Conservation (phyloP, 768 basidiomycete species). For the Podaxis sp. region DNA sequence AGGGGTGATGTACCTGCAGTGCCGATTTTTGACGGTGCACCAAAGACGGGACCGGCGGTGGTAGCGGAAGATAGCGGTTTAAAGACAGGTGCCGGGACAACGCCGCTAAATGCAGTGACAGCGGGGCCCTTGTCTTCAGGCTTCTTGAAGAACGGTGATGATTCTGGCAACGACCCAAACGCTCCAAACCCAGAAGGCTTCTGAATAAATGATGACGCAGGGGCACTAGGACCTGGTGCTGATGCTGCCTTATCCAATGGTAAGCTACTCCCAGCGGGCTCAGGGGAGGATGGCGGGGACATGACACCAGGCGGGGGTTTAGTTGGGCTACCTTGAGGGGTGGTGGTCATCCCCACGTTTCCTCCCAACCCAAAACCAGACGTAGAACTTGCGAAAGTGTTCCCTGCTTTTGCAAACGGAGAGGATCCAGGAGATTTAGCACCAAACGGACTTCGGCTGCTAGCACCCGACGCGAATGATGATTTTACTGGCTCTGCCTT, state of each 20-base stretch:
- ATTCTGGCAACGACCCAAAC: conserved; percentile 36
- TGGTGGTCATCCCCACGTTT: background rate
- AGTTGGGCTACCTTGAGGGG: background rate
- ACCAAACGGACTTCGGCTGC: background rate
- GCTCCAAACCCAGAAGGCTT: conserved; percentile 43
- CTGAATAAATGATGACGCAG: conserved; percentile 26
- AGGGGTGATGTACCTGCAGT: conserved; percentile 14
- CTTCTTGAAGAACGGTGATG: conserved; percentile 54
- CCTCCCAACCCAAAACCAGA: background rate
- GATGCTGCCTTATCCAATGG: background rate
- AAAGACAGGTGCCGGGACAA: conserved; percentile 8
- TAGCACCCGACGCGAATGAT: background rate
- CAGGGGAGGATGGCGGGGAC: conserved; percentile 9
- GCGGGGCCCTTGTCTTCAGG: conserved; percentile 26
- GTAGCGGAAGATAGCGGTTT: conserved; percentile 12
- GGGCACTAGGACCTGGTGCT: background rate
- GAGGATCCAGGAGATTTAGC: background rate
- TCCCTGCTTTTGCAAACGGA: background rate
- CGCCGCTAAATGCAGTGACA: conserved; percentile 33
- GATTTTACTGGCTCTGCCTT: background rate
- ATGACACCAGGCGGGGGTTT: background rate
- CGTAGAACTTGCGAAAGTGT: background rate
- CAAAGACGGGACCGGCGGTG: conserved; percentile 34
- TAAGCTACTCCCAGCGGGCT: background rate
- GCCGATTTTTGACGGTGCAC: conserved; percentile 28